Base-by-base conservation (phyloP, 257 asterid species). In the Nemophila menziesii region DNA sequence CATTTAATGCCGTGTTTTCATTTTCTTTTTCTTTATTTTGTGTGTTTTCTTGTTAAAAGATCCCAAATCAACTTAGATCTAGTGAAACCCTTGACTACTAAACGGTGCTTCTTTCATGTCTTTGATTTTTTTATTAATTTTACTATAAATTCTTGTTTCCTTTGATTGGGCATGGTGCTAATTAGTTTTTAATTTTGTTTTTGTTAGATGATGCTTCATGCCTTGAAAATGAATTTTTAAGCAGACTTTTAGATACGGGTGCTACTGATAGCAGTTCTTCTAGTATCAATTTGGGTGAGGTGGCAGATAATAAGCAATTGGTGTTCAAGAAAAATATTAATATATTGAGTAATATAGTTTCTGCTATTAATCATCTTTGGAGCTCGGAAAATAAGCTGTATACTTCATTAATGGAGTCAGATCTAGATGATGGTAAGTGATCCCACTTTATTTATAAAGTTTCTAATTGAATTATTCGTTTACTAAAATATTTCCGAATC, bases 221-320 rank as follows among this genome's bases (percentile, higher is more conserved):
- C 46, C 66, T 72, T 7, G 75, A 68, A 51, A 70, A 71, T 60
- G 76, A 78, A 29, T 54, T 78, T 40, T 43, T 74, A 33, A 65
- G 76, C 58, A 78, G 90, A 52, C 78, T 74, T 45, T 26, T 78
- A 44, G 84, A 74, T 58, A 72, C 75, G 13, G 90, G 90, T 42
- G 90, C 90, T 48, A 69, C 80, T 39, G 77, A 74, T 48, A 63
- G 75, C 61, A 68, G 81, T 68, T 71, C 81, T 49, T 49, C 74
- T 45, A 49, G 68, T 38, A 48, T 52, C 57, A 34, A 33, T 36
- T 44, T 45, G 43, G 54, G 52, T 60, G 52, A 50, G 55, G 51
- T 45, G 5, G 70, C 55, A 43, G 76, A 49, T 46, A 63, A 54
- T 29, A 44, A 63, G 43, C 64, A 49, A 36, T 45, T 49, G 36